Conservation (phyloP, 2,329 filamentous ascomycete genomes). For the Exophiala alcalophila region DNA sequence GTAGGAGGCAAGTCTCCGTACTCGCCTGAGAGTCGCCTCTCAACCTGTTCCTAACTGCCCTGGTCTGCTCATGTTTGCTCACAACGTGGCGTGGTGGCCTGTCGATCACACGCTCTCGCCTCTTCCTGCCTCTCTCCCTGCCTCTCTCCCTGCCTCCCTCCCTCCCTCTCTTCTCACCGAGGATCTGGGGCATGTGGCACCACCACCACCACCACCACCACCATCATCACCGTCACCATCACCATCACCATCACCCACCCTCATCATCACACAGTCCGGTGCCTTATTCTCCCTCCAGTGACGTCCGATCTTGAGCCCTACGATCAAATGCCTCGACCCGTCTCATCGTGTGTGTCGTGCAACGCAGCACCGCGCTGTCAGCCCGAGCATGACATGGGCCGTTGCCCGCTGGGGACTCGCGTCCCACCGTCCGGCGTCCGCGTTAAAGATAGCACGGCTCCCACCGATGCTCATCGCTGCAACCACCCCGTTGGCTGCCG, state of each 20-base stretch:
- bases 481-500: conserved; percentile 11
- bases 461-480: no score
- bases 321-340: no score
- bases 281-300: no score
- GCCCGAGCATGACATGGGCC: not conserved
- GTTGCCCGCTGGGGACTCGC: not conserved
- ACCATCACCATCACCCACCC: not conserved
- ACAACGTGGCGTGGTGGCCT: conserved; percentile 22
- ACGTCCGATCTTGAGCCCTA: no score
- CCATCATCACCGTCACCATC: not conserved
- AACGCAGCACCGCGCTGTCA: no score
- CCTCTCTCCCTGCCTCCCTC: no score
- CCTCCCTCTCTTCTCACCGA: no score
- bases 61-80: conserved; percentile 7
- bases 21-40: not conserved
- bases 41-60: conserved; percentile 7
- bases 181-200: conserved; percentile 4
- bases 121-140: no score
- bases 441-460: conserved; percentile 15
- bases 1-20: no score
- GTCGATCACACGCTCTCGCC: conserved; percentile 10
- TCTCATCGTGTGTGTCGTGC: no score
- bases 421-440: conserved; percentile 2
- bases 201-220: conserved; percentile 1
- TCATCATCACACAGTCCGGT: no score